Percentiles rank a stretch among this genome's conserved stretches.
phyloP scores from a whole-genome alignment of 2,329 filamentous ascomycete species.

The Hysterium pulicare region DNA sequence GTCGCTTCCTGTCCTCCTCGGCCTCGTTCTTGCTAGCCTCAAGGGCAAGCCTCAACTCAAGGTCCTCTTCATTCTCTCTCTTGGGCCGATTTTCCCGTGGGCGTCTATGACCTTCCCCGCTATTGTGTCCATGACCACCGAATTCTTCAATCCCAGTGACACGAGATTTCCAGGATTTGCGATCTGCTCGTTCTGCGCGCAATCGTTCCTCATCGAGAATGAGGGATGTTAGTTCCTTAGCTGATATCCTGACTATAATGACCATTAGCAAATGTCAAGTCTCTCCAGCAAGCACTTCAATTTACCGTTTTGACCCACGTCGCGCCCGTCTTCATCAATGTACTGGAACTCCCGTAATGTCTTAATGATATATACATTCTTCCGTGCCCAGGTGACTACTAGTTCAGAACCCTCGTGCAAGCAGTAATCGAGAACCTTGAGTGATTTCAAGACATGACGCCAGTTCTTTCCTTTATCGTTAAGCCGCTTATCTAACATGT shows the following conservation, averaged over 20 bases:
- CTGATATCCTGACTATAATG: conserved; percentile 78
- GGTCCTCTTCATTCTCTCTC: conserved; percentile 74
- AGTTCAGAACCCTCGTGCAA: conserved; percentile 95
- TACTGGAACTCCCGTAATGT: conserved; percentile 96
- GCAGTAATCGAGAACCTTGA: conserved; percentile 98
- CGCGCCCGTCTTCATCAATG: conserved; percentile 88
- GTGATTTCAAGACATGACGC: conserved; percentile 94
- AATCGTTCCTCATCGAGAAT: conserved; percentile 92
- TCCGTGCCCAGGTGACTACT: conserved; percentile 94
- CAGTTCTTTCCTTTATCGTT: conserved; percentile 99
- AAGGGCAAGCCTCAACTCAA: conserved; percentile 84
- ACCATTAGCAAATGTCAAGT: conserved; percentile 14
- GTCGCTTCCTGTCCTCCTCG: conserved; percentile 80
- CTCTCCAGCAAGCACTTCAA: conserved; percentile 7
- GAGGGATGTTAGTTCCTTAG: conserved; percentile 89
- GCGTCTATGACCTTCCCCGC: conserved; percentile 36
- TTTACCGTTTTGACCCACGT: conserved; percentile 95
- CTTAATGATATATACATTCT: conserved; percentile 99
- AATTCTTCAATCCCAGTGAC: conserved; percentile 91
- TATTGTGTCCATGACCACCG: conserved; percentile 40
- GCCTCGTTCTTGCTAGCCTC: conserved; percentile 95
- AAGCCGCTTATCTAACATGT: conserved; percentile 97
- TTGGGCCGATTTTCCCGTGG: conserved; percentile 43
- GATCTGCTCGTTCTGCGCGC: conserved; percentile 82
- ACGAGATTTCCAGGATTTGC: conserved; percentile 94